Base-by-base conservation (phyloP, 2,329 filamentous ascomycete species). In the Xylariaceae sp. region DNA sequence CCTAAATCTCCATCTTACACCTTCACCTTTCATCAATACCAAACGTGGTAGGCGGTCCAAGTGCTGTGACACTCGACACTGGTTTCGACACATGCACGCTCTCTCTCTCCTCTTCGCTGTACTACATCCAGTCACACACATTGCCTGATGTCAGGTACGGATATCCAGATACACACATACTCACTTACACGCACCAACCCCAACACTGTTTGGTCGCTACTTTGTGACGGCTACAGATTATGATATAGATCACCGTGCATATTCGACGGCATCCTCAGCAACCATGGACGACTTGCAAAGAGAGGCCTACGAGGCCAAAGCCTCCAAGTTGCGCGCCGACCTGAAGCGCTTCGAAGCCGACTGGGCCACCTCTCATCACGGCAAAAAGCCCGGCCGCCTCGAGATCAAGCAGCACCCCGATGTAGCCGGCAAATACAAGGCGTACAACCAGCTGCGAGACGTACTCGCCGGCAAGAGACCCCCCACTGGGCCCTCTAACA, bases 401-500 rank as follows among this genome's bases (percentile, higher is more conserved):
- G 87, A 90, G 61, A 90, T 92, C 72, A 90, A 89, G 69, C 75
- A 77, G 45, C 83, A 89, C 59, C 76, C 80, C 6, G 77, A 78
- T 0, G 90, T 91, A 60, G 85, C 83, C 35, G 75, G 74, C 42
- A 90, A 90, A 63, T 92, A 92, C 68, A 89, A 87, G 64, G 78
- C 87, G 54, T 91, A 90, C 68, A 83, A 85, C 65, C 83, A 77
- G 57, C 65, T 85, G 45, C 78, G 85, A 55, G 77, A 82, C 59
- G 74, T 81, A 41, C 69, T 83, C 51, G 66, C 76, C 1, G 80
- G 81, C 49, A 84, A 82, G 62, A 55, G 72, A 44, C 66, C 67
- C 9, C 63, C 70, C 15, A 68, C 74, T 57, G 58, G 68, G 54
- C 59, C 71, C 48, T 59, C 68, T 3, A 59, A 58, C 4, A 12